Evolutionary conservation across 768 basidiomycete species (phyloP).

Genomic region (Dioszegia crocea): DNA sequence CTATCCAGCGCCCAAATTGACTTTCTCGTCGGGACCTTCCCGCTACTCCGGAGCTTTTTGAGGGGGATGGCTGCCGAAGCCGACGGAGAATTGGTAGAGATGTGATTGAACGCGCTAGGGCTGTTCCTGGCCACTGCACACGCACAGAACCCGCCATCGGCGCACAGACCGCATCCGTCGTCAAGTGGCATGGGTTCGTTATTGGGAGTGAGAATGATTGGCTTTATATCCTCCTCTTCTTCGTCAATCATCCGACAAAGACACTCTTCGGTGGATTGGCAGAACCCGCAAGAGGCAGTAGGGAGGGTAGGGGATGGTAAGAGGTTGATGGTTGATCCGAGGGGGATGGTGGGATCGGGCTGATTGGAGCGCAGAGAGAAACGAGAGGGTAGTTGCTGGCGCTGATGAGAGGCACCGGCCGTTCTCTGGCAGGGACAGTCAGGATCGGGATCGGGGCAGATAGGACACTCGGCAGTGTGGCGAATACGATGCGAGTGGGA

Average conservation of each 20-base stretch:
- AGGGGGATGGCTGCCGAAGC: constrained; percentile 22
- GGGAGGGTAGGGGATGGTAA: not conserved
- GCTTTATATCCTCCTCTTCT: constrained; percentile 8
- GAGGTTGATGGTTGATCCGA: not conserved
- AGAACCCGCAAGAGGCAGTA: constrained; percentile 26
- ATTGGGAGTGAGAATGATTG: constrained; percentile 1
- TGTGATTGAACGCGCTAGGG: not conserved
- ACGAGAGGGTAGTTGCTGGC: not conserved
- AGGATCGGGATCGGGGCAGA: constrained; percentile 44
- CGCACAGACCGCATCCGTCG: constrained; percentile 32
- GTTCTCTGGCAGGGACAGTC: constrained; percentile 43
- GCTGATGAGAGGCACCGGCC: not conserved
- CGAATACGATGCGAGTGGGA: not conserved
- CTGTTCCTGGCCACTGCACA: constrained; percentile 19
- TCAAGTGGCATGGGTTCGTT: not conserved
- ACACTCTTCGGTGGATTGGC: constrained; percentile 34
- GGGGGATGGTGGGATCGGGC: not conserved
- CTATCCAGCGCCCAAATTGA: constrained; percentile 29
- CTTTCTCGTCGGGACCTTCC: not conserved
- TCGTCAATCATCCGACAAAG: constrained; percentile 33
- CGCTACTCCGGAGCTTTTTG: constrained; percentile 10
- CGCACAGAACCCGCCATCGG: constrained; percentile 34
- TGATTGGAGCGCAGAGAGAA: not conserved
- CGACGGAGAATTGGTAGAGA: not conserved
- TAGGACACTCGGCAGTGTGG: constrained; percentile 30